phyloP scores from a whole-genome alignment of 2,329 filamentous ascomycete genomes.

The Thielaviopsis punctulata region DNA sequence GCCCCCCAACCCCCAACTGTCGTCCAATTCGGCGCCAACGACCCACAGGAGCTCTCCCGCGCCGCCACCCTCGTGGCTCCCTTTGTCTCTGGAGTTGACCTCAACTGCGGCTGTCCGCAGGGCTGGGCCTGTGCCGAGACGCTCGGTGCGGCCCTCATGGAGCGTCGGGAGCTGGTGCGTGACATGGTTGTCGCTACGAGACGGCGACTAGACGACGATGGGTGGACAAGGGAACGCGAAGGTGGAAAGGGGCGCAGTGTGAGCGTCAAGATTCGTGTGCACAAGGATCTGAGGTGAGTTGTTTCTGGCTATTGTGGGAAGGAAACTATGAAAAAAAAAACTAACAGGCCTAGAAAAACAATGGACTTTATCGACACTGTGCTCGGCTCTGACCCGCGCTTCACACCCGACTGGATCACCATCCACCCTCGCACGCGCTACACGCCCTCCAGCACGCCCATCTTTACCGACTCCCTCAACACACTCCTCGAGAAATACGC shows the following conservation, averaged over 20 bases:
- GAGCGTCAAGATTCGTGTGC: constrained; percentile 54
- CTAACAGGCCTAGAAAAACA: constrained; percentile 25
- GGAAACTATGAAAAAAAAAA: not conserved
- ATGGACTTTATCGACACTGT: constrained; percentile 47
- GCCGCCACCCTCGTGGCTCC: constrained; percentile 45
- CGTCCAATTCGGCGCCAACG: constrained; percentile 49
- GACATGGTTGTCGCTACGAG: constrained; percentile 46
- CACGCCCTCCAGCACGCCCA: constrained; percentile 43
- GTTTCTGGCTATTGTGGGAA: not conserved
- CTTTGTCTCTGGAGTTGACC: constrained; percentile 45
- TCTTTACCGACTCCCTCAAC: constrained; percentile 42
- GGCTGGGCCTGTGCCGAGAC: constrained; percentile 53
- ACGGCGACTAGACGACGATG: constrained; percentile 29
- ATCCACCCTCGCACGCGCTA: constrained; percentile 48
- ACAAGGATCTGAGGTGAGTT: constrained; percentile 39
- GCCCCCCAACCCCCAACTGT: constrained; percentile 40
- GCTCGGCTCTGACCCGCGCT: constrained; percentile 30
- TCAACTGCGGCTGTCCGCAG: constrained; percentile 60
- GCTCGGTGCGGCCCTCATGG: constrained; percentile 54
- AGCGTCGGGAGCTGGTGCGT: constrained; percentile 43
- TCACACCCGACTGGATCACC: constrained; percentile 48
- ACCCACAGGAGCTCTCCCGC: constrained; percentile 41
- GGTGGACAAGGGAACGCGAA: constrained; percentile 32
- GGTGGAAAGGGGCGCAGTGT: constrained; percentile 36
- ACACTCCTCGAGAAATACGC: constrained; percentile 35